Base-by-base conservation (phyloP, 768 basidiomycete species). In the Xerocomellus amylosporus region DNA sequence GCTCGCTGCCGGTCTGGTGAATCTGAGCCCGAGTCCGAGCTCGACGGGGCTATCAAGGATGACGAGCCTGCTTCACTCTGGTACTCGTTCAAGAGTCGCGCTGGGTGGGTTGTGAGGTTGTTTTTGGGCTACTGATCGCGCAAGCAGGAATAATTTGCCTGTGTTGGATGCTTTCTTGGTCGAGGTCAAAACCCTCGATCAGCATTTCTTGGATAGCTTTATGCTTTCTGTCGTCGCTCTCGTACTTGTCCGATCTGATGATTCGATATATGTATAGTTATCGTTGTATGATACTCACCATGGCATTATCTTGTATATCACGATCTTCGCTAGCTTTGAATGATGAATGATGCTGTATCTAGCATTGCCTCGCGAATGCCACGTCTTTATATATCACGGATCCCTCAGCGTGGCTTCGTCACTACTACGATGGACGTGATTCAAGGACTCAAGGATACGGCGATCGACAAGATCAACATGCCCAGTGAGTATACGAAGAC, bases 401-500 rank as follows among this genome's bases (percentile, higher is more conserved):
- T 48, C 28, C 40, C 19, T 38, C 44, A 39, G 28, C 9, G 15
- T n/a, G 26, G n/a, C 40, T 31, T 38, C 20, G 17, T n/a, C 13
- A 41, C 40, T 4, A 34, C 41, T 10, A 48, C 28, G 39, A 78
- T 78, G 77, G 70, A 79, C 10, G 61, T 56, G 40, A 67, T 79
- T 37, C 70, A 30, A 59, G 66, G 28, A 51, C 49, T 74, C 37
- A 53, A 64, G 28, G 63, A 69, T 8, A 74, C 59, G 2, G 62
- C 68, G 8, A 67, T 77, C 7, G 40, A 60, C 14, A 66, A 62
- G 34, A 61, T 77, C 49, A 53, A 70, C 33, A 63, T 70, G 46
- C 65, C 68, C 20, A 77, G 77, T 79, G 48, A 58, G 65, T 65
- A 13, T 31, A 34, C 7, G 10, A 54, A 5, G 31, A 42, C 26